Conservation (phyloP, 371 early-diverging fungal genomes). For the Parasitella parasitica region DNA sequence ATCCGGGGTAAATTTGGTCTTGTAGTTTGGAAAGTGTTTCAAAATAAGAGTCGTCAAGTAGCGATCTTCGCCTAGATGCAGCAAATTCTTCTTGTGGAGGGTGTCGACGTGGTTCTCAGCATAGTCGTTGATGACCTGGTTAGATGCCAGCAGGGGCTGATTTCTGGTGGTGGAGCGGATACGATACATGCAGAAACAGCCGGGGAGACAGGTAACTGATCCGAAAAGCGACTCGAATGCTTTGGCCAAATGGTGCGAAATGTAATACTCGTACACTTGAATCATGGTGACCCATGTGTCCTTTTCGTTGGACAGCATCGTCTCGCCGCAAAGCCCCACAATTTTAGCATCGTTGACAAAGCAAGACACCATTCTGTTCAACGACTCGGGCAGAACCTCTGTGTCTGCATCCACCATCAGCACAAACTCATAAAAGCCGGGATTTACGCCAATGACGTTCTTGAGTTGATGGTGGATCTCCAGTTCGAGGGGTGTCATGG, state of each 20-base stretch:
- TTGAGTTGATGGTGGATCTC: constrained; percentile 92
- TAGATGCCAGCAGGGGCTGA: constrained; percentile 88
- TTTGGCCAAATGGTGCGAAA: constrained; percentile 84
- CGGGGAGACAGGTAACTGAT: constrained; percentile 90
- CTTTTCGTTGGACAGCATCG: constrained; percentile 83
- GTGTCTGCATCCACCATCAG: constrained; percentile 75
- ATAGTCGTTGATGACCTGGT: constrained; percentile 93
- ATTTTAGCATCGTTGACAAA: constrained; percentile 81
- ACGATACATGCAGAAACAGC: constrained; percentile 93
- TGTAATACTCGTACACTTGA: constrained; percentile 88
- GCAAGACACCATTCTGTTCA: constrained; percentile 70
- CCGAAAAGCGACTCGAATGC: constrained; percentile 88
- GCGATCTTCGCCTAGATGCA: constrained; percentile 98
- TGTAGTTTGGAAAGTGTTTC: constrained; percentile 92
- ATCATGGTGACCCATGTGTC: constrained; percentile 94
- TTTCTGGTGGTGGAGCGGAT: constrained; percentile 79
- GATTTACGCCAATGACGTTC: constrained; percentile 88
- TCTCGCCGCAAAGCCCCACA: constrained; percentile 87
- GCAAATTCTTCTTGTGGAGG: constrained; percentile 98
- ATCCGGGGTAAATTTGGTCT: constrained; percentile 91
- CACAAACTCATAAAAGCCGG: constrained; percentile 68
- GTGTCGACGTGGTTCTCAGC: constrained; percentile 93
- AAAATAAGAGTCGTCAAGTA: constrained; percentile 98
- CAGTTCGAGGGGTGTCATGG: constrained; percentile 89
- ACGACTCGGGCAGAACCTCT: constrained; percentile 66